These are phyloP conservation scores for Mallotus nudiflorus DNA, from an alignment of 345 rosid species.

Conservation along the genomic window DNA sequence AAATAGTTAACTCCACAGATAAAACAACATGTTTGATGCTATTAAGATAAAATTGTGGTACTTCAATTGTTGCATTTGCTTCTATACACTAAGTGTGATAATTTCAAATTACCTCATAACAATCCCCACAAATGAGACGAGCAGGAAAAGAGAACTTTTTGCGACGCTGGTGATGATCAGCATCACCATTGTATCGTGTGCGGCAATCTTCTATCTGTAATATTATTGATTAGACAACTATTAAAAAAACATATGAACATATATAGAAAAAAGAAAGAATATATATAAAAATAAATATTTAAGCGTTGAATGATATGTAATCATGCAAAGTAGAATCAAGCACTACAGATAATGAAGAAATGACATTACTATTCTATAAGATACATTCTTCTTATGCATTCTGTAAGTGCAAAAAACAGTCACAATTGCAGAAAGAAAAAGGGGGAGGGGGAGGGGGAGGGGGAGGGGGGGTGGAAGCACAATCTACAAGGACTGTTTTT, in stretches of 20 bases:
- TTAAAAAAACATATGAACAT: background rate
- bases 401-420: background rate
- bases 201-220: constrained; percentile 96
- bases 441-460: too few species aligned
- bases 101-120: constrained; percentile 74
- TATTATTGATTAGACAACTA: background rate
- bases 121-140: constrained; percentile 88
- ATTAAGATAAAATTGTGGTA: background rate
- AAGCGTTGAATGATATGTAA: background rate
- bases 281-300: background rate
- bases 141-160: constrained; percentile 93
- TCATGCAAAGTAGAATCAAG: background rate
- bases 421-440: background rate
- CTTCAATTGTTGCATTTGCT: background rate
- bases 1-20: background rate
- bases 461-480: background rate
- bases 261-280: too few species aligned
- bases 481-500: background rate
- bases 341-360: background rate
- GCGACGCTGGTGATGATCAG: constrained; percentile 90
- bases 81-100: background rate
- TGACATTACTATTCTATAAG: background rate
- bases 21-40: background rate
- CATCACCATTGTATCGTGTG: constrained; percentile 93
- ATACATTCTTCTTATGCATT: background rate